Percentiles rank a stretch among this genome's conserved stretches.
phyloP scores from a whole-genome alignment of 2,329 filamentous ascomycete genomes.

The Coleophoma cylindrospora region DNA sequence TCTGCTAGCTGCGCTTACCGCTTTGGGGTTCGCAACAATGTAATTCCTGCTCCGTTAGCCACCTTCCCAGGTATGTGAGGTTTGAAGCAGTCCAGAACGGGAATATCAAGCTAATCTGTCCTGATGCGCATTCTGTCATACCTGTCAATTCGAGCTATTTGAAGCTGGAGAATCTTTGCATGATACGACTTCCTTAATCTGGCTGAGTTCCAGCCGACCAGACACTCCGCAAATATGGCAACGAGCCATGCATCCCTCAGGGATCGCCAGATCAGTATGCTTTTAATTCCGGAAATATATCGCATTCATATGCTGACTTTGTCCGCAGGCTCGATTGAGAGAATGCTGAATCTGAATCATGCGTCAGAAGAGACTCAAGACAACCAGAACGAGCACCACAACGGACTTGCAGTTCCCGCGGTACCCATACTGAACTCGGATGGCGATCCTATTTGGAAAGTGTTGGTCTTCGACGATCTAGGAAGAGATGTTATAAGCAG shows the following conservation, averaged over 20 bases:
- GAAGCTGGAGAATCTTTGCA: conserved; percentile 13
- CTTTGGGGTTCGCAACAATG: background rate
- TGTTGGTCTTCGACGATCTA: conserved; percentile 87
- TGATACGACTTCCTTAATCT: conserved; percentile 15
- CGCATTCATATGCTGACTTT: conserved; percentile 1
- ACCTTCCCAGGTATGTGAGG: background rate
- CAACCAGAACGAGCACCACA: conserved; percentile 49
- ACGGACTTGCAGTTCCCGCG: conserved; percentile 61
- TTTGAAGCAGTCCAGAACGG: background rate
- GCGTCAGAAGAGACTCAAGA: conserved; percentile 49
- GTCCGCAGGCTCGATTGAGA: conserved; percentile 76
- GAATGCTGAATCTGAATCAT: conserved; percentile 92
- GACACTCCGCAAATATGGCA: conserved; percentile 39
- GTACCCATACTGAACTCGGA: conserved; percentile 81
- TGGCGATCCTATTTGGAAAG: conserved; percentile 95
- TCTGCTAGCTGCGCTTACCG: background rate
- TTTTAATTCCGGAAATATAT: conserved; percentile 1
- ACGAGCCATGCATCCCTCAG: conserved; percentile 53
- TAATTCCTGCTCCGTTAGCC: too few relatives aligned
- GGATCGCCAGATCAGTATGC: conserved; percentile 67
- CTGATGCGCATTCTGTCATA: conserved; percentile 3
- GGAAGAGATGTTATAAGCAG: conserved; percentile 96
- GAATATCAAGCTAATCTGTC: conserved; percentile 7
- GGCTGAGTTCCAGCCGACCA: conserved; percentile 26
- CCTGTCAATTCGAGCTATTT: background rate